Evolutionary conservation across 805 yeast species (phyloP).

Genomic region (Candida ascalaphidarum): DNA sequence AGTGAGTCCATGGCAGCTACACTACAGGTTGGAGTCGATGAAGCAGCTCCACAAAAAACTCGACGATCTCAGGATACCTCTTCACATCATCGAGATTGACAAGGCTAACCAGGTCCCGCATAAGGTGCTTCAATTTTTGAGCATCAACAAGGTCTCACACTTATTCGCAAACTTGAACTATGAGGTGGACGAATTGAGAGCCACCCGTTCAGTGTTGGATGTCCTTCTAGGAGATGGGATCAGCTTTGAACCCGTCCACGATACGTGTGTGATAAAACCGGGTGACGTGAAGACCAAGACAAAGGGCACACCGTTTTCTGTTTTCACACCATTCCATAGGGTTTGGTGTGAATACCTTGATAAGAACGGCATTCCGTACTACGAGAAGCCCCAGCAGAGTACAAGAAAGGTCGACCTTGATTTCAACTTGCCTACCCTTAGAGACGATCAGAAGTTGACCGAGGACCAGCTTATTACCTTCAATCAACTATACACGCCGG

Average conservation of each 20-base stretch:
- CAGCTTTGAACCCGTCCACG: conserved; percentile 22
- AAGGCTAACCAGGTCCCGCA: conserved; percentile 18
- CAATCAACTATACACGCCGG: conserved; percentile 17
- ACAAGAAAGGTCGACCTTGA: background rate
- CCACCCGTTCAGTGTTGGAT: conserved; percentile 12
- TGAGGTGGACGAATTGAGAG: conserved; percentile 36
- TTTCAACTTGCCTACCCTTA: conserved; percentile 1
- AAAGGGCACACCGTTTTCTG: conserved; percentile 30
- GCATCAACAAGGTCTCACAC: conserved; percentile 24
- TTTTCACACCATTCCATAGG: conserved; percentile 37
- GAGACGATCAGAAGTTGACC: conserved; percentile 1
- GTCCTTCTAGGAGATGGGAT: conserved; percentile 8
- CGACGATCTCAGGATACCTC: conserved; percentile 25
- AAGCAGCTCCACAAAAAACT: conserved; percentile 19
- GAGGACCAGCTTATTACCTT: conserved; percentile 10
- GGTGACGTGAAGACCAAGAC: conserved; percentile 23
- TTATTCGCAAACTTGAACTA: conserved; percentile 32
- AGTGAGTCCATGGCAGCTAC: conserved; percentile 34
- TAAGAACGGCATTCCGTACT: conserved; percentile 3
- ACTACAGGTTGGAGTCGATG: conserved; percentile 28
- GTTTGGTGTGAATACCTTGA: conserved; percentile 27
- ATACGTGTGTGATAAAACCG: conserved; percentile 34
- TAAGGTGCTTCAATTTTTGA: conserved; percentile 35
- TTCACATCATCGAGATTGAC: conserved; percentile 29
- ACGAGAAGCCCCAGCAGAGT: background rate